Evolutionary conservation across 768 basidiomycete genomes (phyloP).

Genomic region (Kwoniella sp.): DNA sequence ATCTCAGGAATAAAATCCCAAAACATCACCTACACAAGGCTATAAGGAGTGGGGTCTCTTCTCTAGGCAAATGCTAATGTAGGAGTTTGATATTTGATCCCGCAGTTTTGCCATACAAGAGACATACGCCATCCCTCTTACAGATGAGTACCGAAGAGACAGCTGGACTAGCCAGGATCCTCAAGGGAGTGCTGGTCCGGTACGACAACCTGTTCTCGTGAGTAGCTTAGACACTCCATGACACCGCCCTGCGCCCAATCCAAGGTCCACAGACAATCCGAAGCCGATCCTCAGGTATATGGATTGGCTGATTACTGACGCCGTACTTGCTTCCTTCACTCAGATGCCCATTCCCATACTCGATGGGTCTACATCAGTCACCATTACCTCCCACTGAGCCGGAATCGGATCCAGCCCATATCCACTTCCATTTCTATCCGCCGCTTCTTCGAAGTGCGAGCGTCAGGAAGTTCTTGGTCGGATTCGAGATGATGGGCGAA

Average conservation of each 20-base stretch:
- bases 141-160: conserved; percentile 69
- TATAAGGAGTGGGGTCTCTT: no score
- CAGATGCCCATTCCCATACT: conserved; percentile 85
- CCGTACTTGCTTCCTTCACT: no score
- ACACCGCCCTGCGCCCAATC: no score
- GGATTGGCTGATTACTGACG: no score
- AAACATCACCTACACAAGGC: no score
- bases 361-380: conserved; percentile 90
- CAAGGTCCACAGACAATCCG: no score
- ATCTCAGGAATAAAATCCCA: no score
- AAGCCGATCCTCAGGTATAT: no score
- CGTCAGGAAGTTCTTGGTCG: conserved; percentile 88
- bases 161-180: conserved; percentile 60
- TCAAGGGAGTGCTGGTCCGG: conserved; percentile 56
- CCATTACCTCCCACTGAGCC: conserved; percentile 32
- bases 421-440: conserved; percentile 85
- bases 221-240: conserved; percentile 16
- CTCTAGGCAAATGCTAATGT: no score
- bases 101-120: not conserved
- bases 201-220: conserved; percentile 53
- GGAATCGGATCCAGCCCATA: conserved; percentile 61
- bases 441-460: conserved; percentile 78
- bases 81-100: no score
- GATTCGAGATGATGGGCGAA: conserved; percentile 91
- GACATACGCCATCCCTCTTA: conserved; percentile 61